Conservation (phyloP, 441 rosid genomes). For the Corymbia calophylla region DNA sequence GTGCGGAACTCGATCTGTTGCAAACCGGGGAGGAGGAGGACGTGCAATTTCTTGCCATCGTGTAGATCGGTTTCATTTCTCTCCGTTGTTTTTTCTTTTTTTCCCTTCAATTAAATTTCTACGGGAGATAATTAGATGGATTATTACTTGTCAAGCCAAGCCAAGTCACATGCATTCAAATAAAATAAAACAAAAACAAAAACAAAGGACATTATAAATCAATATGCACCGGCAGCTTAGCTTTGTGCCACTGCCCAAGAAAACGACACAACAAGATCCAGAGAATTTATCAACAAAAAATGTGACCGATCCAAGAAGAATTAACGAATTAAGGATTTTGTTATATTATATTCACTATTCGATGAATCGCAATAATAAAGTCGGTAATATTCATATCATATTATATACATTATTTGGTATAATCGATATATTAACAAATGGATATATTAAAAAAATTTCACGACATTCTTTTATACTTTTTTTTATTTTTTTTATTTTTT, state of each 20-base stretch:
- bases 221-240: not conserved
- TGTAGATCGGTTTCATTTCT: not conserved
- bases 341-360: too few species aligned
- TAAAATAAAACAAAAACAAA: not conserved
- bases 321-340: too few species aligned
- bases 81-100: not conserved
- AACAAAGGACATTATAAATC: not conserved
- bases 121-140: not conserved
- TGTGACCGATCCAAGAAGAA: not conserved
- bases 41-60: not conserved
- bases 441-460: too few species aligned
- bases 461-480: fast-evolving
- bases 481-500: too few species aligned
- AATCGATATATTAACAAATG: too few species aligned
- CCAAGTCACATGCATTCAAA: not conserved
- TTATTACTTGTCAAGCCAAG: not conserved
- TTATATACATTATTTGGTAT: too few species aligned
- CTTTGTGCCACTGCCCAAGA: too few species aligned
- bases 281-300: too few species aligned
- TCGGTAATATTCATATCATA: too few species aligned
- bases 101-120: not conserved
- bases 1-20: not conserved
- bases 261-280: too few species aligned
- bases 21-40: not conserved
- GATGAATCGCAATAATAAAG: too few species aligned